Conservation (phyloP, 2,329 filamentous ascomycete species). For the Aspergillus versicolor region DNA sequence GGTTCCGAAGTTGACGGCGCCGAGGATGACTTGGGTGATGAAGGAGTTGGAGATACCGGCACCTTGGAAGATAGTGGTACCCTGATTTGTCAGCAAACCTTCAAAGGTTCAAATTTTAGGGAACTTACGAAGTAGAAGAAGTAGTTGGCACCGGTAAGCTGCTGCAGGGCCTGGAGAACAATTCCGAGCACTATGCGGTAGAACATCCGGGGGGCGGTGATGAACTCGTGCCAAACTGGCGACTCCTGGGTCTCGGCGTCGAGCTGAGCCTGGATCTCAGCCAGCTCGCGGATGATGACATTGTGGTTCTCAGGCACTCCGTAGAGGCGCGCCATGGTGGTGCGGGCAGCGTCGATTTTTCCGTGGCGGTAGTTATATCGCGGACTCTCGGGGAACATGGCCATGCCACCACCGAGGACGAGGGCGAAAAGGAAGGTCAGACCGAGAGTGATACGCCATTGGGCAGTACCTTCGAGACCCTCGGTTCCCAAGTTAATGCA, state of each 20-base stretch:
- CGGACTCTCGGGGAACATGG: conserved; percentile 57
- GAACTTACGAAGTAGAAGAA: conserved; percentile 55
- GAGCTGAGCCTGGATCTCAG: conserved; percentile 58
- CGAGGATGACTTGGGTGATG: conserved; percentile 63
- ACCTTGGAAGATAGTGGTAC: conserved; percentile 54
- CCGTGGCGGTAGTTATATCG: conserved; percentile 59
- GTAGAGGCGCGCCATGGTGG: conserved; percentile 55
- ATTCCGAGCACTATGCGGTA: conserved; percentile 46
- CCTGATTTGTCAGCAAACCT: conserved; percentile 30
- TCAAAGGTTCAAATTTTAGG: too few relatives aligned
- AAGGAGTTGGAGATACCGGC: conserved; percentile 66
- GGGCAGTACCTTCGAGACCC: conserved; percentile 40
- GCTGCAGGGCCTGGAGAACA: conserved; percentile 44
- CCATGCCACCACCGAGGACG: conserved; percentile 56
- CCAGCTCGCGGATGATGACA: conserved; percentile 53
- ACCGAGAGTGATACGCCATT: conserved; percentile 54
- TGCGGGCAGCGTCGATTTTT: conserved; percentile 51
- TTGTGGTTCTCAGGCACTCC: conserved; percentile 55
- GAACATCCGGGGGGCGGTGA: conserved; percentile 47
- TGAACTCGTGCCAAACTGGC: conserved; percentile 40
- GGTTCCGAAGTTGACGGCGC: conserved; percentile 65
- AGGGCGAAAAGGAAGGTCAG: conserved; percentile 58
- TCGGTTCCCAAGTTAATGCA: conserved; percentile 48
- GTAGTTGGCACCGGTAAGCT: conserved; percentile 48
- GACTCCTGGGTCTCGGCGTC: conserved; percentile 50